phyloP scores from a whole-genome alignment of 371 early-diverging fungal species.

The Dinochytrium kinnereticum region DNA sequence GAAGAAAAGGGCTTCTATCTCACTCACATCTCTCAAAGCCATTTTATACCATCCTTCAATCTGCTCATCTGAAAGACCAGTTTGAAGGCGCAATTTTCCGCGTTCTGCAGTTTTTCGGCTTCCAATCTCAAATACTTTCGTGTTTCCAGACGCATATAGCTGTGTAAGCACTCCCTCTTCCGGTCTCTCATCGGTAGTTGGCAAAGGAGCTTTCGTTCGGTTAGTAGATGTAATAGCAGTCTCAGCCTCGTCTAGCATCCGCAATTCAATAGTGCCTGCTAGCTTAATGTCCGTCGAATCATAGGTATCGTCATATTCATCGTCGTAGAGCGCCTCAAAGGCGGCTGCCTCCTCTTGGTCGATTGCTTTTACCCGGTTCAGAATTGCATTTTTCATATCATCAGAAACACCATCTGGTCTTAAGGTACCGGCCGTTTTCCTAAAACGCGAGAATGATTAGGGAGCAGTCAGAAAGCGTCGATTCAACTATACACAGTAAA shows the following conservation, averaged over 20 bases:
- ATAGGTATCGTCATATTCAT: conserved; percentile 86
- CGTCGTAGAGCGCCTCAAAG: conserved; percentile 42
- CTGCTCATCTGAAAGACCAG: conserved; percentile 88
- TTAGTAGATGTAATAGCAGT: conserved; percentile 22
- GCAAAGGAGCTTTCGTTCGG: neutral
- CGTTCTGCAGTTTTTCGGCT: conserved; percentile 69
- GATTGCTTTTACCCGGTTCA: neutral
- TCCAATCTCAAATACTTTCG: conserved; percentile 57
- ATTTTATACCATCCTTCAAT: conserved; percentile 92
- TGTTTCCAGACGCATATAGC: conserved; percentile 1
- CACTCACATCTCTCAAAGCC: conserved; percentile 80
- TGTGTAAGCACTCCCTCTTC: conserved; percentile 19
- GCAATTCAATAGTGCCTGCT: conserved; percentile 58
- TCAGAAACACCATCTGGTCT: neutral
- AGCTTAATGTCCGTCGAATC: conserved; percentile 74
- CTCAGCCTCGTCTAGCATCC: conserved; percentile 63
- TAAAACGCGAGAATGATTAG: too few species aligned
- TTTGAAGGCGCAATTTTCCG: conserved; percentile 61
- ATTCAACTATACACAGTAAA: neutral
- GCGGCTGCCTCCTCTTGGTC: neutral
- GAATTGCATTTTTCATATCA: neutral
- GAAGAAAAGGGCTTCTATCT: conserved; percentile 1
- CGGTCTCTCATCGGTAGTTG: neutral
- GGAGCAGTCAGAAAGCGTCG: neutral
- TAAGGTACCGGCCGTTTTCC: neutral